phyloP scores from a whole-genome alignment of 2,329 filamentous ascomycete genomes.

The Basipetospora chlamydospora region DNA sequence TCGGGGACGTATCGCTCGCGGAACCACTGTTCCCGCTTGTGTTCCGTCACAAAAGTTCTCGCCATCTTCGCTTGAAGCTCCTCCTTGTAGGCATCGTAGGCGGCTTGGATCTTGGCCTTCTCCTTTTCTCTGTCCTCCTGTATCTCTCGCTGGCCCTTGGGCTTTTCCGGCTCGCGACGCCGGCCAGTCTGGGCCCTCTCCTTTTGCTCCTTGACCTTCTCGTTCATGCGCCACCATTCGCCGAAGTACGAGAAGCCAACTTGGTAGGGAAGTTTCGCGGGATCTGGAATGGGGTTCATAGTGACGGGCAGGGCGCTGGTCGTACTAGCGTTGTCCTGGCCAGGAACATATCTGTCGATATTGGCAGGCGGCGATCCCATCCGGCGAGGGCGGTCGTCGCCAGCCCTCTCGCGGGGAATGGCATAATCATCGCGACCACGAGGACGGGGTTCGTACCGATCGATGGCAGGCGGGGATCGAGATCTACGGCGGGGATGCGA shows the following conservation, averaged over 20 bases:
- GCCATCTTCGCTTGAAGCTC: conserved; percentile 67
- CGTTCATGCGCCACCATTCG: conserved; percentile 75
- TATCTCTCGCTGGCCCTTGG: conserved; percentile 48
- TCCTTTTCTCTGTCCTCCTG: conserved; percentile 67
- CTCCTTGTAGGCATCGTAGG: conserved; percentile 54
- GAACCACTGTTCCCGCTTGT: conserved; percentile 97
- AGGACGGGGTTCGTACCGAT: conserved; percentile 59
- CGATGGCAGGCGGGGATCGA: conserved; percentile 55
- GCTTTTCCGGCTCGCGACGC: conserved; percentile 47
- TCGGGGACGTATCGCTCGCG: conserved; percentile 84
- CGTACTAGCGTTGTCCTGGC: conserved; percentile 50
- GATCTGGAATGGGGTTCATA: conserved; percentile 57
- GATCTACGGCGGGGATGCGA: conserved; percentile 45
- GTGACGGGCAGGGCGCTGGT: conserved; percentile 26
- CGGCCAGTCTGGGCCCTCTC: conserved; percentile 57
- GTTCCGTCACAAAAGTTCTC: conserved; percentile 73
- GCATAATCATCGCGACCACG: conserved; percentile 54
- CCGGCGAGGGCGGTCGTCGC: conserved; percentile 43
- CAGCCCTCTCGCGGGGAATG: conserved; percentile 29
- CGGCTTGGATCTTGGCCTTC: conserved; percentile 60
- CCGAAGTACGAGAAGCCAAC: conserved; percentile 77
- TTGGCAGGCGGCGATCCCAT: conserved; percentile 50
- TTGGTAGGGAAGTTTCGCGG: conserved; percentile 59
- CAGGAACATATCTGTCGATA: conserved; percentile 76
- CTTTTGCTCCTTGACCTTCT: conserved; percentile 69